A percentile compares a stretch with the other conserved stretches of the same genome.
These are phyloP conservation scores for Phytomonas sp. DNA, from an alignment of 208 protist genomes.

Conservation along the genomic window DNA sequence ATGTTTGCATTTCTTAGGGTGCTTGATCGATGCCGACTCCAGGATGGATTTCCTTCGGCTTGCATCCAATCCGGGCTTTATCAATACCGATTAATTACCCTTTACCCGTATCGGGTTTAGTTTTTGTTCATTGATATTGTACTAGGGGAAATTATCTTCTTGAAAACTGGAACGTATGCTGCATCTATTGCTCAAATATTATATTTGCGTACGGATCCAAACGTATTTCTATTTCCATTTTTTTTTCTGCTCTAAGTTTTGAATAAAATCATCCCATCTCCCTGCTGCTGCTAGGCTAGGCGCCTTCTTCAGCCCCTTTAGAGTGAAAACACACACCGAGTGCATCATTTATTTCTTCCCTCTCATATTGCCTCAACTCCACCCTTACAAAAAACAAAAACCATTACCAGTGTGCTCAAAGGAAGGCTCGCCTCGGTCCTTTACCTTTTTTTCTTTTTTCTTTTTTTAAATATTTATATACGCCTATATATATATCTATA, in stretches of 20 bases:
- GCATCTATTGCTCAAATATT: background rate
- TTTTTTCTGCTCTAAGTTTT: background rate
- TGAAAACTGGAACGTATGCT: background rate
- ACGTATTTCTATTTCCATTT: conserved; percentile 1
- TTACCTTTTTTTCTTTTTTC: background rate
- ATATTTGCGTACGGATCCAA: too few species aligned
- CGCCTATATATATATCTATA: conserved; percentile 4
- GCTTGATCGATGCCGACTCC: conserved; percentile 41
- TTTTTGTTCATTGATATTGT: background rate
- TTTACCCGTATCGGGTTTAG: background rate
- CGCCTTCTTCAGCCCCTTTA: background rate
- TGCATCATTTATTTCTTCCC: background rate
- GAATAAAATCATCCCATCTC: background rate
- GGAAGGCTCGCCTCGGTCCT: too few species aligned
- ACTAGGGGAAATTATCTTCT: background rate
- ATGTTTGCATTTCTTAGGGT: conserved; percentile 58
- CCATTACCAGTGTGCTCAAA: too few species aligned
- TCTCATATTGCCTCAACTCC: background rate
- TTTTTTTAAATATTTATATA: conserved; percentile 5
- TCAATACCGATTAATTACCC: background rate
- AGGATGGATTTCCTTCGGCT: conserved; percentile 55
- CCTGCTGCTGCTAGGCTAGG: background rate
- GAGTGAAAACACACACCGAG: background rate
- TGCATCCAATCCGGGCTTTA: conserved; percentile 23
- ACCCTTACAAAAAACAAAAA: background rate